Base-by-base conservation (phyloP, 768 basidiomycete species). In the Collybiopsis confluens region DNA sequence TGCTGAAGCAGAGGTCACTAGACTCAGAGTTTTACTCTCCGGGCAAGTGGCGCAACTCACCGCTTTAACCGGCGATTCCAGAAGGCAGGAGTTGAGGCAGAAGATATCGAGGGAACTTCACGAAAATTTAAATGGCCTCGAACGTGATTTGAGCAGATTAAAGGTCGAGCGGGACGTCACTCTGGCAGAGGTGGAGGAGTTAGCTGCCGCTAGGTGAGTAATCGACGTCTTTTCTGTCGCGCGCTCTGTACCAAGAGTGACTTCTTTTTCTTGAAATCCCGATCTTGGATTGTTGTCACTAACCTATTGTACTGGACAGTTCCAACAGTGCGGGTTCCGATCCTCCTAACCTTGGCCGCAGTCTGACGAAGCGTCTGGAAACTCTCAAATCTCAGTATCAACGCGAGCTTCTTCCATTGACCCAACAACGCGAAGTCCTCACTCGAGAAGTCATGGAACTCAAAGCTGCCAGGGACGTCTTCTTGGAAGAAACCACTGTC, bases 111-210 rank as follows among this genome's bases (percentile, higher is more conserved):
- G 87, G 57, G 90, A 98, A 62, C 73, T 97, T 24, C 78, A 79
- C 54, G 82, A 84, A 56, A 90, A 78, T 59, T 73, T 99, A 38
- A 80, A 82, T 45, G 84, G 78, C 4, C 77, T 98, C 46, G 94
- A 95, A 71, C 82, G 82, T 43, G 88, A 96, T 63, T 73, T 98
- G 6, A 92, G 92, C 7, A 88, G 87, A 60, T 73, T 99, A 51
- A 88, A 83, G 64, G 91, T 85, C 0, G 91, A 99, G 67, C 78
- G 96, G 27, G 97, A 98, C 61, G 81, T 98, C 73, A 81, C 91
- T 10, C 70, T 98, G 54, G 94, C 93, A 0, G 96, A 99, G 67
- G 83, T 98, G 35, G 94, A 96, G 64, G 94, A 98, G 70, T 75
- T 99, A 30, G 80, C 84, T 18, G 81, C 80, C 18, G 80, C 79